A percentile compares a stretch with the other conserved stretches of the same genome.
phyloP scores from a whole-genome alignment of 306 rosid genomes.

The Astragalus membranaceus region DNA sequence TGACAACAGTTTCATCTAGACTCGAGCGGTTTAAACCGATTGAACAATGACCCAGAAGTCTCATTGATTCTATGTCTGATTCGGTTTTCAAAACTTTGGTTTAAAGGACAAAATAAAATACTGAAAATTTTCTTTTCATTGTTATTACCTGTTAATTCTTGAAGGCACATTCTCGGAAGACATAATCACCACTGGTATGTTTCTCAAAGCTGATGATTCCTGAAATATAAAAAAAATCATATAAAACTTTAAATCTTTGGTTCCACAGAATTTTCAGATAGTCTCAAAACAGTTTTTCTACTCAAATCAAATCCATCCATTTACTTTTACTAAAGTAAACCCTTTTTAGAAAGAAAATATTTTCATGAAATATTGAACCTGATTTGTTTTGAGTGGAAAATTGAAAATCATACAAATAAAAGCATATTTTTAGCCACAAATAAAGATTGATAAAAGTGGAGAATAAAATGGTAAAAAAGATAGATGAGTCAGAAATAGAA shows the following conservation, averaged over 20 bases:
- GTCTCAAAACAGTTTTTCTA: constrained; percentile 9
- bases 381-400: constrained; percentile 30
- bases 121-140: background rate
- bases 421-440: background rate
- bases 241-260: constrained; percentile 17
- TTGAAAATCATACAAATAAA: constrained; percentile 8
- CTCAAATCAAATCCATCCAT: constrained; percentile 17
- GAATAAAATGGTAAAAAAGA: constrained; percentile 22
- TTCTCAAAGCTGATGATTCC: constrained; percentile 80
- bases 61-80: no score
- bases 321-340: constrained; percentile 3
- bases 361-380: constrained; percentile 19
- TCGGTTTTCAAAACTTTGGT: no score
- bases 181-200: constrained; percentile 97
- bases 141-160: constrained; percentile 67
- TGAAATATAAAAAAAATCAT: constrained; percentile 42
- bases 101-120: background rate
- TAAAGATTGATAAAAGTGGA: constrained; percentile 4
- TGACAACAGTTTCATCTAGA: no score
- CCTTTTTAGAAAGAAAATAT: constrained; percentile 18
- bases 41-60: no score
- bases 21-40: no score
- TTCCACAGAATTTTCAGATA: constrained; percentile 20
- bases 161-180: constrained; percentile 95
- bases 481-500: constrained; percentile 28